Evolutionary conservation across 2,329 filamentous ascomycete species (phyloP).

Genomic region (Neurospora sp.): DNA sequence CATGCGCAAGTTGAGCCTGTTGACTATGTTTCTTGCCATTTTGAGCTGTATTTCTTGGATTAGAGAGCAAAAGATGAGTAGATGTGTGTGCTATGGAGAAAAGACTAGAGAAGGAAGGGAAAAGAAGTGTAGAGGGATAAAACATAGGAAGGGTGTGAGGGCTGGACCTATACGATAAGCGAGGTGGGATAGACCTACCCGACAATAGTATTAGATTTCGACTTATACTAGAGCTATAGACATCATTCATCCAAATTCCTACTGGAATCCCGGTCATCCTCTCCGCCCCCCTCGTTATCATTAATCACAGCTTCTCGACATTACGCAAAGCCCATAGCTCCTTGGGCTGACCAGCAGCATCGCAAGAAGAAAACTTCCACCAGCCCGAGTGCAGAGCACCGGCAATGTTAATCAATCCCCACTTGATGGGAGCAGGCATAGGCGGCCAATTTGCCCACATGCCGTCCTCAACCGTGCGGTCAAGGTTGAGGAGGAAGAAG

Average conservation of each 20-base stretch:
- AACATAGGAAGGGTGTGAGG: too few relatives aligned
- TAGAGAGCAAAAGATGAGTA: too few relatives aligned
- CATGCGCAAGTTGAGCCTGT: not conserved
- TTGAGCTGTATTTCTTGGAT: too few relatives aligned
- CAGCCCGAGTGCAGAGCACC: constrained; percentile 45
- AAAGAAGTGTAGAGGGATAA: too few relatives aligned
- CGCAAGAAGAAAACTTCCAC: constrained; percentile 59
- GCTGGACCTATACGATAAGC: too few relatives aligned
- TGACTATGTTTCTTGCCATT: not conserved
- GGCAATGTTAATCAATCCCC: constrained; percentile 49
- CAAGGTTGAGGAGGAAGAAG: constrained; percentile 56
- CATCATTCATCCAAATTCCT: not conserved
- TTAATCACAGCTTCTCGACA: not conserved
- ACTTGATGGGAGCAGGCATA: constrained; percentile 50
- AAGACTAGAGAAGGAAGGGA: too few relatives aligned
- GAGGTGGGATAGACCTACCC: too few relatives aligned
- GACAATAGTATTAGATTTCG: not conserved
- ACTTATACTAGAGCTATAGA: not conserved
- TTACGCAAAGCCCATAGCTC: constrained; percentile 40
- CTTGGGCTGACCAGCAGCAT: constrained; percentile 40
- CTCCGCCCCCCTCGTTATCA: not conserved
- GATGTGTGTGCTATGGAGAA: too few relatives aligned
- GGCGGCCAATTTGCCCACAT: constrained; percentile 55
- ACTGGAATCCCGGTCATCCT: not conserved
- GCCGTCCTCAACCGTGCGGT: constrained; percentile 48